Base-by-base conservation (phyloP, 345 rosid species). In the Stellera chamaejasme region DNA sequence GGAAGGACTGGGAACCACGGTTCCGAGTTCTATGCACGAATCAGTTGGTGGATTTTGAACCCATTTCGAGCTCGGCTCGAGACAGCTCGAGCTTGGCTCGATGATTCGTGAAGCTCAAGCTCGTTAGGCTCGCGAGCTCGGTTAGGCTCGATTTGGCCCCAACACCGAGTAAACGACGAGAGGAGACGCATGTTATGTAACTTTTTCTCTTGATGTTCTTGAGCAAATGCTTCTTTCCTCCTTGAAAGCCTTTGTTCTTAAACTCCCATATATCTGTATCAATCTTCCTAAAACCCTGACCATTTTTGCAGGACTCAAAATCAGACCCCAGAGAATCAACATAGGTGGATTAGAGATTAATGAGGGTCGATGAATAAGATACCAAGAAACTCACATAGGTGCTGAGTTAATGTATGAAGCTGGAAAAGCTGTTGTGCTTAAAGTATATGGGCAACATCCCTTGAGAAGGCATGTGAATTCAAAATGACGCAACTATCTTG, bases 391-490 rank as follows among this genome's bases (percentile, higher is more conserved):
- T 82, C 51, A 82, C 92, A 50, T 79, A 82, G 45, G 88, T 77
- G 68, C 79, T 82, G 66, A 84, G 83, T 66, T 82, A 88, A 36
- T 88, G 79, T 52, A 84, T 55, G 60, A 84, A 84, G 69, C 88
- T 84, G n/a, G 92, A 77, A 73, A 84, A 84, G 51, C 82, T 84
- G 13, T 57, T 74, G 80, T 84, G 92, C 67, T 84, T 84, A 71
- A 84, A 84, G 74, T 71, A 82, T 65, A 70, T 79, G 0, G 87
- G 91, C 27, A 84, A 77, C 8, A 84, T 23, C 56, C 50, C 68
- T 69, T 0, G 86, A 72, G 66, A 83, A 74, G 55, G 58, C 58
- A 36, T 70, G 69, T 39, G 72, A 59, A 62, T 83, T 79, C 91
- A 82, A 79, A 27, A 84, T 76, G 26, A 81, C 68, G 69, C 79